Conservation (phyloP, 257 asterid genomes). For the Solanum clarkiae region DNA sequence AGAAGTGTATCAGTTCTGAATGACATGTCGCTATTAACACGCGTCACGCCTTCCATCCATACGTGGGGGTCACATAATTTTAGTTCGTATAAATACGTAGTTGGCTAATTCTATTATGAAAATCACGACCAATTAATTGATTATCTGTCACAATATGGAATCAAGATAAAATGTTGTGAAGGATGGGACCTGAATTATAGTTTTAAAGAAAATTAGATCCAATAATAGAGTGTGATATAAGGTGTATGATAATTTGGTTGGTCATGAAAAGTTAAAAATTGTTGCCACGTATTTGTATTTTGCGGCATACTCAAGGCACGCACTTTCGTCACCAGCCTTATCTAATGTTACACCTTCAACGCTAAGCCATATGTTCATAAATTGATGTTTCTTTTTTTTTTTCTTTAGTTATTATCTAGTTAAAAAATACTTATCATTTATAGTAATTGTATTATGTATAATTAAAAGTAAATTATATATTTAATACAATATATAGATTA, state of each 20-base stretch:
- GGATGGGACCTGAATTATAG: background rate
- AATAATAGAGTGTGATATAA: background rate
- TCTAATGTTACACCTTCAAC: background rate
- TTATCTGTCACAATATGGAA: background rate
- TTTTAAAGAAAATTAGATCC: background rate
- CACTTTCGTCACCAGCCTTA: background rate
- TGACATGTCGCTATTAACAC: too few relatives aligned
- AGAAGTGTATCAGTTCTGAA: too few relatives aligned
- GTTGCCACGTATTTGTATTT: slow-evolving; percentile 19
- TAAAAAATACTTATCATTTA: too few relatives aligned
- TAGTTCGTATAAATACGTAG: background rate
- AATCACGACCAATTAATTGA: background rate
- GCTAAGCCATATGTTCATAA: background rate
- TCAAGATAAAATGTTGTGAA: background rate
- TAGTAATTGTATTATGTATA: too few relatives aligned
- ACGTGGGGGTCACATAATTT: background rate
- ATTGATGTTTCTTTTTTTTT: background rate
- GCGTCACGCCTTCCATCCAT: too few relatives aligned
- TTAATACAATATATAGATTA: too few relatives aligned
- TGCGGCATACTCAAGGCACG: background rate
- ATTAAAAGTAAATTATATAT: too few relatives aligned
- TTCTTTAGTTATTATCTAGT: too few relatives aligned
- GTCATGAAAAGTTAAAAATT: background rate
- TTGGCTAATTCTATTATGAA: background rate
- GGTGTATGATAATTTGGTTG: background rate